Evolutionary conservation across 164 flowering plant genomes (phyloP).

Genomic region (Dillenia turbinata): DNA sequence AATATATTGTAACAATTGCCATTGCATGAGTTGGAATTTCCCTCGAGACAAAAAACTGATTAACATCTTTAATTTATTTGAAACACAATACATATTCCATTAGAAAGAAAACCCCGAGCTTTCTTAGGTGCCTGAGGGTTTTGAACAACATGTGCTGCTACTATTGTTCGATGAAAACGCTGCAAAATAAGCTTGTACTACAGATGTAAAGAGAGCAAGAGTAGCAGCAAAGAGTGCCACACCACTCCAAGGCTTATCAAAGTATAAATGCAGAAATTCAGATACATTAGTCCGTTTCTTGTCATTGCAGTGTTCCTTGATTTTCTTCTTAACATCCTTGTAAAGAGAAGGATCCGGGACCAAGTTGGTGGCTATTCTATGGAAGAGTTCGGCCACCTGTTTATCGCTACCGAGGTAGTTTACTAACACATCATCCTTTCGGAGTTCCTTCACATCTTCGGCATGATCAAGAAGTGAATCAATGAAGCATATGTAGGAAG

Average conservation of each 20-base stretch:
- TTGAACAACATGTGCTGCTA: background rate
- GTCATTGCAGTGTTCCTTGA: background rate
- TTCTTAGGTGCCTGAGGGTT: background rate
- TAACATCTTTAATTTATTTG: background rate
- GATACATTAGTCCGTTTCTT: conserved; percentile 1
- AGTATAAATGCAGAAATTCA: background rate
- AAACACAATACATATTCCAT: too few relatives aligned
- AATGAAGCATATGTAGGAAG: conserved; percentile 17
- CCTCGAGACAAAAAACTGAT: background rate
- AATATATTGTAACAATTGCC: background rate
- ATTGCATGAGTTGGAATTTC: background rate
- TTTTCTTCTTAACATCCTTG: background rate
- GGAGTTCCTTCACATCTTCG: conserved; percentile 18
- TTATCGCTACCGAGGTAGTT: conserved; percentile 24
- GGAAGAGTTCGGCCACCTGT: conserved; percentile 22
- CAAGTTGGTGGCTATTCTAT: conserved; percentile 11
- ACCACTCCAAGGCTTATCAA: conserved; percentile 6
- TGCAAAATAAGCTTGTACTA: background rate
- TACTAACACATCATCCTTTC: conserved; percentile 2
- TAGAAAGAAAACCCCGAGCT: background rate
- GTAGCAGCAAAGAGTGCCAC: background rate
- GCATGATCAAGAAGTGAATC: conserved; percentile 12
- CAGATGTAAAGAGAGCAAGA: background rate
- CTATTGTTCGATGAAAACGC: background rate
- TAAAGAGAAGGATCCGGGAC: background rate